Base-by-base conservation (phyloP, 2,329 filamentous ascomycete genomes). In the Fusarium papillatum region DNA sequence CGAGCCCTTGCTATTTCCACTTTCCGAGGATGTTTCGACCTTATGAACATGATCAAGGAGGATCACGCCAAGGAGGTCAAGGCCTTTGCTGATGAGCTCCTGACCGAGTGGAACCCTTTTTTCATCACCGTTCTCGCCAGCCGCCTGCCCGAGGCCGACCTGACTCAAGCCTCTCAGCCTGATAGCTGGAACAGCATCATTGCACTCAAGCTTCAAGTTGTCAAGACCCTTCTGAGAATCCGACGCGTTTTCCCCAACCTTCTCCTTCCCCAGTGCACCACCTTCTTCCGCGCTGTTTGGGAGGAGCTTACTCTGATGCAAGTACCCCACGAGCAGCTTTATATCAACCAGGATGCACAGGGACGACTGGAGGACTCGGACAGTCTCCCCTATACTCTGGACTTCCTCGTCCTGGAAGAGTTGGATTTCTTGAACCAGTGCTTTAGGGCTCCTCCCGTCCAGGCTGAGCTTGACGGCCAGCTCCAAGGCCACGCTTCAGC, bases 21-120 rank as follows among this genome's bases (percentile, higher is more conserved):
- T 69, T 98, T 98, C 88, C 91, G 95, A 69, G 92, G 92, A 61
- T 98, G 95, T 85, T 98, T 99, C 83, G 95, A 98, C 82, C 95
- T 97, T 68, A 91, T 99, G 86, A 95, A 98, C 85, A 98, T 98
- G 91, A 94, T 98, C 76, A 94, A 98, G 88, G 96, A 98, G 77
- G 95, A 98, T 78, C 95, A 98, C 85, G 94, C 95, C 80, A 90
- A 90, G 69, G 95, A 95, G 67, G 95, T 98, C 72, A 97, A 95
- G 84, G 90, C 89, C 2, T 99, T 99, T 83, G 95, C 96, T 65
- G 95, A 98, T 72, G 94, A 98, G 81, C 92, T 95, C 0, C 88
- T 98, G 61, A 90, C 89, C 78, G 90, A 91, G 63, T 99, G 97
- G 97, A 93, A 95, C 73, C 95, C 96, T 7, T 98, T 98, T 87